Evolutionary conservation across 176 grass and related monocot genomes (phyloP), one percentile per base, ranked within the genome.

Genomic region (Bonia amplexicaulis): DNA sequence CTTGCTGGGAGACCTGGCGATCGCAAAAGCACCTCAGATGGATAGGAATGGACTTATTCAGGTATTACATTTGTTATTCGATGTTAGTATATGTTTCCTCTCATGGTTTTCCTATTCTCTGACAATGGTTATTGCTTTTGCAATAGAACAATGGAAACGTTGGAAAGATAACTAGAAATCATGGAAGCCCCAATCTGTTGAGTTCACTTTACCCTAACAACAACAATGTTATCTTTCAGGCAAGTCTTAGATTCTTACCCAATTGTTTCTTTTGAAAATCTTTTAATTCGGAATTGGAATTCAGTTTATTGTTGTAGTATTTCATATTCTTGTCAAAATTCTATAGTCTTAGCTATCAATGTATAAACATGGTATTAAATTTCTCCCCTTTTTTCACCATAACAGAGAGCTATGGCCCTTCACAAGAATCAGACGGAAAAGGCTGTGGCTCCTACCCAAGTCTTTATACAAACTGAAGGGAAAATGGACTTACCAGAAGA

Each of bases 381-480:
- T 60, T 85, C 20, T 62, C 15, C 16, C 4, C 23, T 58, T 80
- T 65, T 76, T 71, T 59, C 12, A 74, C 64, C 22, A 68, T 88
- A 78, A 87, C 93, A 99, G 97, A 96, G 87, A 94, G 91, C 97
- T 29, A 86, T 99, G 82, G 66, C 79, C 65, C 84, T 99, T 40
- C 90, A 96, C 85, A 90, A 90, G 72, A 92, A 91, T 77, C 89
- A 92, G 69, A 52, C 75, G 19, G 68, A 65, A 76, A 92, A 85
- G n/a, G 44, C 61, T 78, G 66, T 84, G 37, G 47, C 48, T 63
- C 31, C 85, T 42, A 80, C 48, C 5, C 42, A 23, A 48, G n/a
- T 60, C 53, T 48, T 19, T 74, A 14, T 76, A 17, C 59, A 80
- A 68, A 77, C 80, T 31, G 70, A 88, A 73, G 65, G 57, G 81